A percentile compares a stretch with the other conserved stretches of the same genome.
Conservation (phyloP, 257 asterid genomes). For the Paulownia fortunei region DNA sequence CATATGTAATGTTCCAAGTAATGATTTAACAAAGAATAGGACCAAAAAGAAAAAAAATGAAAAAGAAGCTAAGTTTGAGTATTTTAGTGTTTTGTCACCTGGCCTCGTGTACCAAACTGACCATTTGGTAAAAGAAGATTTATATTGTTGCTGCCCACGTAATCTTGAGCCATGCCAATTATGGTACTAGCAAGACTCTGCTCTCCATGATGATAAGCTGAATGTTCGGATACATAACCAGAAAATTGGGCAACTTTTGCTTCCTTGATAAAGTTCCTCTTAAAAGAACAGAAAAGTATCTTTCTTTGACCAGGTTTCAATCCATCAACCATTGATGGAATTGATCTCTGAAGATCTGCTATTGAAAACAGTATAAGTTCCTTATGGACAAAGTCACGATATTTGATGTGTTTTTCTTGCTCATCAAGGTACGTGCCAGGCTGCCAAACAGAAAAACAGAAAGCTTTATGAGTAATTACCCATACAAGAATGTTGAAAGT, state of each 20-base stretch:
- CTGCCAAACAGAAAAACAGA: slow-evolving; percentile 45
- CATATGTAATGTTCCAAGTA: background rate
- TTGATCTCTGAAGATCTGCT: slow-evolving; percentile 97
- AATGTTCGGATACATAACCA: slow-evolving; percentile 97
- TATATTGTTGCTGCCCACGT: slow-evolving; percentile 92
- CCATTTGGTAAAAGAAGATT: slow-evolving; percentile 93
- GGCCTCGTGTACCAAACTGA: slow-evolving; percentile 92
- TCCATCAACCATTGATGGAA: slow-evolving; percentile 99
- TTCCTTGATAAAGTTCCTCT: slow-evolving; percentile 86
- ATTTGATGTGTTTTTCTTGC: slow-evolving; percentile 61
- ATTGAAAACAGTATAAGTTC: slow-evolving; percentile 90
- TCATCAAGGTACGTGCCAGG: slow-evolving; percentile 96
- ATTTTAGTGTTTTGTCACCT: slow-evolving; percentile 50
- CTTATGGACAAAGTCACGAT: slow-evolving; percentile 92
- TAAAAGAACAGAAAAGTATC: slow-evolving; percentile 90
- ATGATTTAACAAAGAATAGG: background rate
- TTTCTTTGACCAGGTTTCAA: slow-evolving; percentile 98
- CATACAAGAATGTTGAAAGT: background rate
- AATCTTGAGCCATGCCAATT: slow-evolving; percentile 97
- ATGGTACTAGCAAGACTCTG: slow-evolving; percentile 92
- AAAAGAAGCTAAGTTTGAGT: background rate
- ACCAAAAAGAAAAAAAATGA: background rate
- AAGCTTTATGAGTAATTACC: background rate
- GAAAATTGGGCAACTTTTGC: slow-evolving; percentile 93
- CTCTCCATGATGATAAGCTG: slow-evolving; percentile 99